Conservation (phyloP, 2,329 filamentous ascomycete genomes). For the Botrytis tulipae region DNA sequence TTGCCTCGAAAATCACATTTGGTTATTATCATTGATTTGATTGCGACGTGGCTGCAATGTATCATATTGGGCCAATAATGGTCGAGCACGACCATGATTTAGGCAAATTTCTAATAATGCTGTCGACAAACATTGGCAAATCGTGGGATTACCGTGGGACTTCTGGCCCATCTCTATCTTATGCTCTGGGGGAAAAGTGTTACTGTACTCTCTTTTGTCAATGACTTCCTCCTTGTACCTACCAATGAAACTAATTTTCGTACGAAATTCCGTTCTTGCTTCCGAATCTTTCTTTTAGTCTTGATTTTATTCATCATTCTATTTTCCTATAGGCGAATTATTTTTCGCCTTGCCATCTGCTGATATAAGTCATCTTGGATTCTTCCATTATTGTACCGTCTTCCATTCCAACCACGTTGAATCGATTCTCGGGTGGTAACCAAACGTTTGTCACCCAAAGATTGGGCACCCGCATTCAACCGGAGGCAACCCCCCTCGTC, state of each 20-base stretch:
- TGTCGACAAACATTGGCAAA: slow-evolving; percentile 18
- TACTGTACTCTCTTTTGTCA: background rate
- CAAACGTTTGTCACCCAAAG: slow-evolving; percentile 15
- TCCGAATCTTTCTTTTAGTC: slow-evolving; percentile 6
- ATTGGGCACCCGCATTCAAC: slow-evolving; percentile 37
- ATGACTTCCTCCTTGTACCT: slow-evolving; percentile 9
- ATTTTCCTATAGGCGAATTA: slow-evolving; percentile 12
- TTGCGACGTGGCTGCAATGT: slow-evolving; percentile 37
- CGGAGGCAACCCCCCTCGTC: slow-evolving; percentile 26
- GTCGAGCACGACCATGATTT: slow-evolving; percentile 36
- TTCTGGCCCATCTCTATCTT: slow-evolving; percentile 7
- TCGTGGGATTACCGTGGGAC: slow-evolving; percentile 1
- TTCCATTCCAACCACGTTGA: slow-evolving; percentile 10
- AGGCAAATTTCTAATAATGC: slow-evolving; percentile 23
- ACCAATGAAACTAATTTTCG: slow-evolving; percentile 13
- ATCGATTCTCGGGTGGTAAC: slow-evolving; percentile 10
- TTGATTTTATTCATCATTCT: slow-evolving; percentile 9
- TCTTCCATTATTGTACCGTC: slow-evolving; percentile 5
- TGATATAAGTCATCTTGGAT: slow-evolving; percentile 13
- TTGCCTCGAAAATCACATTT: slow-evolving; percentile 25
- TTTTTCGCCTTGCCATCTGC: slow-evolving; percentile 4
- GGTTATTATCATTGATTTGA: slow-evolving; percentile 25
- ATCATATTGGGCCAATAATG: slow-evolving; percentile 32
- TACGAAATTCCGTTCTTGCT: background rate
- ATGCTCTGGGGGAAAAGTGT: background rate